Conservation (phyloP, 2,329 filamentous ascomycete species). For the Ceratocystis albifundus region DNA sequence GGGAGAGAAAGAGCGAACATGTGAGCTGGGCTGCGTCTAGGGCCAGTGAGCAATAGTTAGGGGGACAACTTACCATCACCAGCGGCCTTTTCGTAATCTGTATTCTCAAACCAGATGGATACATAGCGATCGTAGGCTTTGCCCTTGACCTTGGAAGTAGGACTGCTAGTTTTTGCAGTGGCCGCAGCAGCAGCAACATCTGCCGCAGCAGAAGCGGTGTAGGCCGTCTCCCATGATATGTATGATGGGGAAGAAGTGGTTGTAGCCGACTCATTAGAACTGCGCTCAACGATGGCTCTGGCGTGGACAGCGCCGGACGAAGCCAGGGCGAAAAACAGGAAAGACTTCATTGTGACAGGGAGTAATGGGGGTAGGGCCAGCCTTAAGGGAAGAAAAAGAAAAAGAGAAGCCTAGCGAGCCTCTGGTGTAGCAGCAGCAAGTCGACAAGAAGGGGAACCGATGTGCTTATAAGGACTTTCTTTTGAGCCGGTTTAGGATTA, state of each 20-base stretch:
- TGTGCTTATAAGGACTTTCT: too few relatives aligned
- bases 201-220: neutral
- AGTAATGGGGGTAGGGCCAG: neutral
- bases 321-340: neutral
- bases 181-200: conserved; percentile 13
- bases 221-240: conserved; percentile 11
- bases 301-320: conserved; percentile 21
- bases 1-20: neutral
- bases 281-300: neutral
- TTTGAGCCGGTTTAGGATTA: too few relatives aligned
- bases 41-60: too few relatives aligned
- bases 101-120: conserved; percentile 70
- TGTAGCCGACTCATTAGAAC: neutral
- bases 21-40: neutral
- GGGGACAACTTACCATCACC: conserved; percentile 42
- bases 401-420: neutral
- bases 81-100: conserved; percentile 52
- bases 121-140: conserved; percentile 61
- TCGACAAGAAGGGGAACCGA: too few relatives aligned
- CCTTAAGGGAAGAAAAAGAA: neutral
- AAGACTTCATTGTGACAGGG: neutral
- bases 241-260: conserved; percentile 11
- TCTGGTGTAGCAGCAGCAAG: neutral
- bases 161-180: conserved; percentile 48
- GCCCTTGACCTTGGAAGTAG: conserved; percentile 54